Percentiles rank a stretch among this genome's conserved stretches.
Evolutionary conservation across 192 early-diverging fungal genomes (phyloP).

Genomic region (Podila epigama): DNA sequence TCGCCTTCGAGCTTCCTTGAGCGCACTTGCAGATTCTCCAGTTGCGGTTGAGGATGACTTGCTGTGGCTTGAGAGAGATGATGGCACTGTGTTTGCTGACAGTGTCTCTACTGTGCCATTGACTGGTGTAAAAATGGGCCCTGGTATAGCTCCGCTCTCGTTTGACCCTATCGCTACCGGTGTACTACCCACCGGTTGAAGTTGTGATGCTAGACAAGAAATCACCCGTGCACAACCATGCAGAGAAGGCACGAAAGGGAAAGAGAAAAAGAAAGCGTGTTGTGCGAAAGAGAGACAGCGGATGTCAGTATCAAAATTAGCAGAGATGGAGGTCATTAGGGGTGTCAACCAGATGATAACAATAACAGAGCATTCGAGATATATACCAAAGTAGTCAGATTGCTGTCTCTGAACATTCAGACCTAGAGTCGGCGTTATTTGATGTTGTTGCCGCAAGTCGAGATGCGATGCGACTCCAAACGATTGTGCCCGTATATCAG

Average conservation of each 20-base stretch:
- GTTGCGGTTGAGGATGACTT: neutral
- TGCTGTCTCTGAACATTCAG: neutral
- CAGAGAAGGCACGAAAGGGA: neutral
- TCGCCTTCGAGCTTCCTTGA: neutral
- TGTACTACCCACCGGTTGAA: neutral
- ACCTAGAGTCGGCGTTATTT: neutral
- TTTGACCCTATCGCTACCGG: neutral
- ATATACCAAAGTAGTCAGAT: slow-evolving; percentile 38
- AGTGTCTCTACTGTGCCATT: neutral
- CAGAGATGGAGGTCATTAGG: too few species aligned
- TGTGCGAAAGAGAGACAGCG: neutral
- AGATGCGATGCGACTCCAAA: too few species aligned
- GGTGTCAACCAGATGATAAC: too few species aligned
- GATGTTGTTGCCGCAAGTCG: neutral
- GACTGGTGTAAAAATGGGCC: neutral
- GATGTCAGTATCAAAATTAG: too few species aligned
- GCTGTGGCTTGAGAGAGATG: neutral
- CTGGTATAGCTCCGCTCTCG: neutral
- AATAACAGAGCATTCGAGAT: neutral
- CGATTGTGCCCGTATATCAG: too few species aligned
- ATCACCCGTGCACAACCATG: neutral
- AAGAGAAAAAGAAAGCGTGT: neutral
- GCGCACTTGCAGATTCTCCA: too few species aligned
- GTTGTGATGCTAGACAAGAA: slow-evolving; percentile 7
- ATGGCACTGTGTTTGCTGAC: neutral